Conservation (phyloP, 345 rosid species). For the Noccaea bulbosa region DNA sequence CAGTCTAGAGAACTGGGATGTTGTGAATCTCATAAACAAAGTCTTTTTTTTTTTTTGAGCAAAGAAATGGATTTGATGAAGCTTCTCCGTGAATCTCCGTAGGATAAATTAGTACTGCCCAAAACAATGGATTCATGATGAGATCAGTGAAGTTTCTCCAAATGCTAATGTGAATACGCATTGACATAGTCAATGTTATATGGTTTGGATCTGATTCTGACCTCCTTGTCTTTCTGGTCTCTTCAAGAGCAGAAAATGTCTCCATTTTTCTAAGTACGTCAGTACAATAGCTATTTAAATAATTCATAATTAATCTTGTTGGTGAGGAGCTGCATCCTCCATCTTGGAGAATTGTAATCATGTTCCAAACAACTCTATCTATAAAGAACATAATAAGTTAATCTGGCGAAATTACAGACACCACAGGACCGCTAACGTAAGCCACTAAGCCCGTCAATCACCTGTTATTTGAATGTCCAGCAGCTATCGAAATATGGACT, state of each 20-base stretch:
- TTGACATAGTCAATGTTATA: constrained; percentile 19
- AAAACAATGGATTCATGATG: not conserved
- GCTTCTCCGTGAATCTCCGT: too few species aligned
- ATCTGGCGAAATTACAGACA: not conserved
- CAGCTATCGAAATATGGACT: too few species aligned
- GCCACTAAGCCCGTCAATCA: constrained; percentile 6
- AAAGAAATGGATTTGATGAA: too few species aligned
- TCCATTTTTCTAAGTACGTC: not conserved
- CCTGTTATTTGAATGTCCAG: too few species aligned
- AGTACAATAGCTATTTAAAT: not conserved
- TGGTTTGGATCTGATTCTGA: constrained; percentile 22
- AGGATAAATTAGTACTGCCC: too few species aligned
- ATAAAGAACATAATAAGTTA: too few species aligned
- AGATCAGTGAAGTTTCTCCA: constrained; percentile 1
- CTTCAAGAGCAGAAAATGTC: constrained; percentile 28
- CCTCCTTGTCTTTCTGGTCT: constrained; percentile 11
- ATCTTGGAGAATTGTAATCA: too few species aligned
- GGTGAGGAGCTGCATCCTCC: too few species aligned
- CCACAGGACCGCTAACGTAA: not conserved
- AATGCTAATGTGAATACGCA: constrained; percentile 25
- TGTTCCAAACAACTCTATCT: too few species aligned
- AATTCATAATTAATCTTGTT: too few species aligned
- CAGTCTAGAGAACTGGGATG: too few species aligned
- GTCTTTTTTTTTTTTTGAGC: too few species aligned
- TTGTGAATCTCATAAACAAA: not conserved